A percentile compares a stretch with the other conserved stretches of the same genome.
These are phyloP conservation scores for Trypanosoma congolense DNA, from an alignment of 208 protist genomes.

Conservation along the genomic window DNA sequence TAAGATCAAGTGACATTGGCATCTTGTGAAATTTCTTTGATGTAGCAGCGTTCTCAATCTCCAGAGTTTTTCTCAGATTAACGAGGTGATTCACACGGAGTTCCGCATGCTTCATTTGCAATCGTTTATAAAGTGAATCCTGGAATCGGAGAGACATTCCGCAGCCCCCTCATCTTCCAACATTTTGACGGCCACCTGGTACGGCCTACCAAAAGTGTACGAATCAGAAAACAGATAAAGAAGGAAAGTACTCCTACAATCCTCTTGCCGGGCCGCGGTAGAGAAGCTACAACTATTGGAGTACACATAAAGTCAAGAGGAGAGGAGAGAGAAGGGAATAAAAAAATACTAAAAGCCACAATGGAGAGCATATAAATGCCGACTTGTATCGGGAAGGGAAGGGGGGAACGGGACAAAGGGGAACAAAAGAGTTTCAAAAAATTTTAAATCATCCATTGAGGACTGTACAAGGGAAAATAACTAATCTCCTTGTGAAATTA, in stretches of 20 bases:
- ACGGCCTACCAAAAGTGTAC: too few species aligned
- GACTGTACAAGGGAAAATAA: too few species aligned
- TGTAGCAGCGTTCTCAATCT: slow-evolving; percentile 29
- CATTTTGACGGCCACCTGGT: too few species aligned
- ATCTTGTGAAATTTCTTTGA: slow-evolving; percentile 46
- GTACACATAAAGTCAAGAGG: not conserved
- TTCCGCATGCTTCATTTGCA: slow-evolving; percentile 49
- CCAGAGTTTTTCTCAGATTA: slow-evolving; percentile 34
- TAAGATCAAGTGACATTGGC: slow-evolving; percentile 48
- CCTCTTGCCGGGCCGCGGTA: too few species aligned
- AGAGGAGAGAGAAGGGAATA: not conserved
- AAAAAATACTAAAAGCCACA: not conserved
- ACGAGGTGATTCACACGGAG: slow-evolving; percentile 34
- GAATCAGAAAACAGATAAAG: too few species aligned
- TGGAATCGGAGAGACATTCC: not conserved
- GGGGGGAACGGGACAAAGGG: too few species aligned
- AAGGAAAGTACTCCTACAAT: too few species aligned
- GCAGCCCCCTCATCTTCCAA: not conserved
- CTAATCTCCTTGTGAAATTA: too few species aligned
- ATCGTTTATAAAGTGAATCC: slow-evolving; percentile 33
- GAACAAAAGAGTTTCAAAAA: too few species aligned
- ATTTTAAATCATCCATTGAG: too few species aligned
- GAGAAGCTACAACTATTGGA: too few species aligned
- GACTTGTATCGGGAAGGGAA: not conserved
- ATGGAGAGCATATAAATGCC: not conserved